Percentiles rank a stretch among this genome's conserved stretches.
Conservation (phyloP, 495 filamentous ascomycete species). For the Podospora anserina region DNA sequence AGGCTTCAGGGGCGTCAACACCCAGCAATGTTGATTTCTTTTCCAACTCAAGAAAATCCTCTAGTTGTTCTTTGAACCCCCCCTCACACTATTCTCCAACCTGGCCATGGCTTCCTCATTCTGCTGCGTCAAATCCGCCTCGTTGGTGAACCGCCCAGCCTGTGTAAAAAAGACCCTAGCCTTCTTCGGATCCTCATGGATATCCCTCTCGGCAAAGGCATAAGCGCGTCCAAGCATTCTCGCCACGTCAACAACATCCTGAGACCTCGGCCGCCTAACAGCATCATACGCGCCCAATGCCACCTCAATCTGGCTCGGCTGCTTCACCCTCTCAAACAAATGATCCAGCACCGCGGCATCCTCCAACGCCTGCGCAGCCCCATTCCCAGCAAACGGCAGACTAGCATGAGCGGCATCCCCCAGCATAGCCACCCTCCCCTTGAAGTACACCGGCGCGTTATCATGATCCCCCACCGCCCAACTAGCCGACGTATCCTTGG, state of each 20-base stretch:
- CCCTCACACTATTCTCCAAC: conserved; percentile 16
- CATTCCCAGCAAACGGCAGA: conserved; percentile 55
- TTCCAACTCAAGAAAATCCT: neutral
- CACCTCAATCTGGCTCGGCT: conserved; percentile 14
- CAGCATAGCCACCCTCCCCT: conserved; percentile 48
- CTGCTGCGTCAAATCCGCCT: conserved; percentile 33
- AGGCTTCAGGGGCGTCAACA: neutral
- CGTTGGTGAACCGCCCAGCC: conserved; percentile 34
- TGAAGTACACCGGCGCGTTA: conserved; percentile 48
- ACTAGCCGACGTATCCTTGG: conserved; percentile 32
- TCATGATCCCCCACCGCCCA: conserved; percentile 48
- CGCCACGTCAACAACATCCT: conserved; percentile 33
- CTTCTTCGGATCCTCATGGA: conserved; percentile 36
- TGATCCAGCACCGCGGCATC: conserved; percentile 49
- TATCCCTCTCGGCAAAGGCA: conserved; percentile 30
- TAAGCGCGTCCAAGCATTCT: conserved; percentile 35
- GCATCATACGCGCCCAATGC: conserved; percentile 33
- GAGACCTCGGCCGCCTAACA: conserved; percentile 31
- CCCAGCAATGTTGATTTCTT: neutral
- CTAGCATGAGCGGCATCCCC: conserved; percentile 62
- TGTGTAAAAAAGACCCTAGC: conserved; percentile 30
- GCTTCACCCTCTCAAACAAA: conserved; percentile 29
- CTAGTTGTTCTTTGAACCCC: conserved; percentile 2
- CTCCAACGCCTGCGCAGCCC: conserved; percentile 60
- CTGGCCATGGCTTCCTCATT: conserved; percentile 29